Percentiles rank a stretch among this genome's conserved stretches.
Conservation (phyloP, 805 yeast species). For the Ogataea nitratoaversa region DNA sequence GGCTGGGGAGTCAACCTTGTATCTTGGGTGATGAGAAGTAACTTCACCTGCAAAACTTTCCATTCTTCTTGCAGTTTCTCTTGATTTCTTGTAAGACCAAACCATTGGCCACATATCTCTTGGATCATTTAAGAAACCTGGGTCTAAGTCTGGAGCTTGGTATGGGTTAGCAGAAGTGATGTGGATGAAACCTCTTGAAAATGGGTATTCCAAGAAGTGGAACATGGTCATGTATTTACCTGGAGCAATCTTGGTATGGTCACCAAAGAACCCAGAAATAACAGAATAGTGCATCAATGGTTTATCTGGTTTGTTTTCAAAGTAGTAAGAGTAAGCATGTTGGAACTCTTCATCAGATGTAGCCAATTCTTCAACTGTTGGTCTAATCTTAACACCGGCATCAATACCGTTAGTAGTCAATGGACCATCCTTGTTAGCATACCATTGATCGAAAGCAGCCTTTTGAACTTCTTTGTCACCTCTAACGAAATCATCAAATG, state of each 20-base stretch:
- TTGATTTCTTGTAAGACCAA: constrained; percentile 28
- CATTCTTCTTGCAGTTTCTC: constrained; percentile 29
- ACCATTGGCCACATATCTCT: constrained; percentile 30
- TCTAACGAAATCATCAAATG: constrained; percentile 28
- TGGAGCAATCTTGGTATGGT: constrained; percentile 27
- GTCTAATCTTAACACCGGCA: constrained; percentile 31
- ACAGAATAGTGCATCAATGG: constrained; percentile 29
- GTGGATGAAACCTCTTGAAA: constrained; percentile 27
- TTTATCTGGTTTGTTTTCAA: constrained; percentile 28
- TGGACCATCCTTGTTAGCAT: constrained; percentile 29
- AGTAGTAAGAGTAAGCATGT: constrained; percentile 24
- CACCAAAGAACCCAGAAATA: constrained; percentile 29
- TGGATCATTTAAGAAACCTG: constrained; percentile 28
- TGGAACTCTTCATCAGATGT: constrained; percentile 25
- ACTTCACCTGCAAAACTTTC: constrained; percentile 28
- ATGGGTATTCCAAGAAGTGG: constrained; percentile 31
- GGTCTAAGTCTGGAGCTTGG: constrained; percentile 26
- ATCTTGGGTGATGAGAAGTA: constrained; percentile 26
- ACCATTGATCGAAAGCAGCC: constrained; percentile 27
- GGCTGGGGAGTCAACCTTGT: constrained; percentile 23
- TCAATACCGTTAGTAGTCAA: constrained; percentile 29
- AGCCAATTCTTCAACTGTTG: constrained; percentile 25
- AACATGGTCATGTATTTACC: constrained; percentile 28
- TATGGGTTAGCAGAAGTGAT: constrained; percentile 23
- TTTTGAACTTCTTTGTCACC: constrained; percentile 26